Evolutionary conservation across 1,284 basidiomycete genomes (phyloP).

Genomic region (Trametes sp.): DNA sequence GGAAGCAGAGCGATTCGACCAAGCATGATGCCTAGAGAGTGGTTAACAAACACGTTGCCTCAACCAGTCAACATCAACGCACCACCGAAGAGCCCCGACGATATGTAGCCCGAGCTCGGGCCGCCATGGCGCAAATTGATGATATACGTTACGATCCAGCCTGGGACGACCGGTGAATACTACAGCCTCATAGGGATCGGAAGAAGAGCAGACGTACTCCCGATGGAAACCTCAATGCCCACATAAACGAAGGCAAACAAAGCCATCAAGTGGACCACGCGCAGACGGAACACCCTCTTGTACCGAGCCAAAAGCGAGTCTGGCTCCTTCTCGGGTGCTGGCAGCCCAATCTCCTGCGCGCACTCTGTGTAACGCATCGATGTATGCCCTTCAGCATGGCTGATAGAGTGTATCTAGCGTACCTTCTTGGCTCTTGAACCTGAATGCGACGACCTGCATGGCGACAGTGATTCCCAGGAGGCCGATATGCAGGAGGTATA

Average conservation of each 20-base stretch:
- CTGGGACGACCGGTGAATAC: slow-evolving; percentile 32
- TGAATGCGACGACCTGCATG: slow-evolving; percentile 58
- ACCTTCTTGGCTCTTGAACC: slow-evolving; percentile 62
- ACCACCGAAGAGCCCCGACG: slow-evolving; percentile 59
- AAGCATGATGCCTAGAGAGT: slow-evolving; percentile 46
- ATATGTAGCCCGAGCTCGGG: slow-evolving; percentile 54
- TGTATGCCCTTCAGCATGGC: too few species aligned
- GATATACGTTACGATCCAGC: slow-evolving; percentile 61
- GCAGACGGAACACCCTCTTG: slow-evolving; percentile 45
- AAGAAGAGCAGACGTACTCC: slow-evolving; percentile 41
- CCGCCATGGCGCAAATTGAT: slow-evolving; percentile 53
- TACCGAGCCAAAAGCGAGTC: slow-evolving; percentile 41
- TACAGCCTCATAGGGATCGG: too few species aligned
- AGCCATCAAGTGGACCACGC: slow-evolving; percentile 50
- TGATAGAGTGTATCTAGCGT: not conserved
- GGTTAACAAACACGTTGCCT: not conserved
- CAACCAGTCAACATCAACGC: not conserved
- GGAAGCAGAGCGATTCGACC: slow-evolving; percentile 54
- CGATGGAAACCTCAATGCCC: slow-evolving; percentile 54
- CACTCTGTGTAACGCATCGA: slow-evolving; percentile 35
- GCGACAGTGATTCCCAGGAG: slow-evolving; percentile 55
- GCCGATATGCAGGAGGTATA: slow-evolving; percentile 66
- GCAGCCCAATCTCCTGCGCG: slow-evolving; percentile 42
- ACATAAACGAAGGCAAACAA: slow-evolving; percentile 54
- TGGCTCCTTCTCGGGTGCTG: slow-evolving; percentile 27